These are phyloP conservation scores for Rhododendron vialii DNA, from an alignment of 148 eudicot species.

Conservation along the genomic window DNA sequence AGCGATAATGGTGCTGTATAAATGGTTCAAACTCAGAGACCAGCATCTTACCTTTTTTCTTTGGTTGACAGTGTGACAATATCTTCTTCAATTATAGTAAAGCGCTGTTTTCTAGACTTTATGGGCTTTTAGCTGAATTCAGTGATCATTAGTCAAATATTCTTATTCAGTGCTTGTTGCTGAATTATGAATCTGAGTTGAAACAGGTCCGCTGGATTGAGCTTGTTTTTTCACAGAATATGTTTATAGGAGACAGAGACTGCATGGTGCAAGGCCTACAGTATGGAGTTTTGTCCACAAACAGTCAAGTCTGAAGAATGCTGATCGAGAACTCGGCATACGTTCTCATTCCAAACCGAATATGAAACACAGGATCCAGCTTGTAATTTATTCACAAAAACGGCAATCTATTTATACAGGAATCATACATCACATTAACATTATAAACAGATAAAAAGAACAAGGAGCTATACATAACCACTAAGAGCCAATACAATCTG, in stretches of 20 bases:
- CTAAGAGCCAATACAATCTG: neutral
- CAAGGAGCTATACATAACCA: neutral
- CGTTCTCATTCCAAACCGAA: neutral
- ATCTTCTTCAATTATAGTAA: neutral
- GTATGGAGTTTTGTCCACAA: neutral
- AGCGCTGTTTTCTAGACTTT: neutral
- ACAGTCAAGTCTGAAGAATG: neutral
- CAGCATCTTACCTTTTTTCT: neutral
- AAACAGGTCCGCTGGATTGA: neutral
- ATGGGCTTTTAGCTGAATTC: neutral
- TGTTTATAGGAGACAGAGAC: neutral
- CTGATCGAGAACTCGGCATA: neutral
- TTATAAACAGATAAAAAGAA: neutral
- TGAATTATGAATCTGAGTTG: neutral
- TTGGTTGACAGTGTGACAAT: neutral
- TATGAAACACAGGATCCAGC: neutral
- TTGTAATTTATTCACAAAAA: neutral
- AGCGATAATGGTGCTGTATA: neutral
- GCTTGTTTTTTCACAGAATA: neutral
- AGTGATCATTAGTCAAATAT: neutral
- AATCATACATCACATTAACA: neutral
- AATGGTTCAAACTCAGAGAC: neutral
- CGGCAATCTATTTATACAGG: neutral
- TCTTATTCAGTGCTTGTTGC: neutral
- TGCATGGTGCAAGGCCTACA: neutral